Conservation (phyloP, 2,329 filamentous ascomycete species). For the Fusarium ambrosium region DNA sequence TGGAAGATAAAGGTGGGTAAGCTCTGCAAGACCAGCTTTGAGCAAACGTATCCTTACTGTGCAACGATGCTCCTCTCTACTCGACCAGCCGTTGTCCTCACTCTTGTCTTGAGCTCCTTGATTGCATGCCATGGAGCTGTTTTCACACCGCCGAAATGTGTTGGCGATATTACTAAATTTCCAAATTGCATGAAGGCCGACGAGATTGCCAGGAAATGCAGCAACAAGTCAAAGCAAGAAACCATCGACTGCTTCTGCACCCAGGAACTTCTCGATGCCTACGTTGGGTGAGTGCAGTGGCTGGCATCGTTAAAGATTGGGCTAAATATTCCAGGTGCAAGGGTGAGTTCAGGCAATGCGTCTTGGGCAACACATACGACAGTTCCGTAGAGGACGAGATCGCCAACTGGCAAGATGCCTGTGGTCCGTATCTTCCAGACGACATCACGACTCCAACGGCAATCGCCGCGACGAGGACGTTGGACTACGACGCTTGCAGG, state of each 20-base stretch:
- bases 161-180: conserved; percentile 21
- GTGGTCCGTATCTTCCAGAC: conserved; percentile 13
- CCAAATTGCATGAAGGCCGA: conserved; percentile 15
- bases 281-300: conserved; percentile 9
- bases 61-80: neutral
- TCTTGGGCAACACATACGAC: conserved; percentile 10
- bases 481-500: conserved; percentile 15
- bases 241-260: conserved; percentile 32
- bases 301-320: too few relatives aligned
- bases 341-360: conserved; percentile 26
- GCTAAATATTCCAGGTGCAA: conserved; percentile 14
- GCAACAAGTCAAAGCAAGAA: conserved; percentile 16
- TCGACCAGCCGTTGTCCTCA: neutral
- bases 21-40: neutral
- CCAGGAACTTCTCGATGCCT: conserved; percentile 22
- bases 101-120: neutral
- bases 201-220: conserved; percentile 16
- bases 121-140: neutral
- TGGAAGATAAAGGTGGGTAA: conserved; percentile 6
- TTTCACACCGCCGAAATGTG: conserved; percentile 6
- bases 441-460: conserved; percentile 20
- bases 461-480: conserved; percentile 8
- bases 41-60: neutral
- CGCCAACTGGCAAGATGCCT: conserved; percentile 15
- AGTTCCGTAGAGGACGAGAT: conserved; percentile 15